phyloP scores from a whole-genome alignment of 2,329 filamentous ascomycete species.

The Penicillium sp. region DNA sequence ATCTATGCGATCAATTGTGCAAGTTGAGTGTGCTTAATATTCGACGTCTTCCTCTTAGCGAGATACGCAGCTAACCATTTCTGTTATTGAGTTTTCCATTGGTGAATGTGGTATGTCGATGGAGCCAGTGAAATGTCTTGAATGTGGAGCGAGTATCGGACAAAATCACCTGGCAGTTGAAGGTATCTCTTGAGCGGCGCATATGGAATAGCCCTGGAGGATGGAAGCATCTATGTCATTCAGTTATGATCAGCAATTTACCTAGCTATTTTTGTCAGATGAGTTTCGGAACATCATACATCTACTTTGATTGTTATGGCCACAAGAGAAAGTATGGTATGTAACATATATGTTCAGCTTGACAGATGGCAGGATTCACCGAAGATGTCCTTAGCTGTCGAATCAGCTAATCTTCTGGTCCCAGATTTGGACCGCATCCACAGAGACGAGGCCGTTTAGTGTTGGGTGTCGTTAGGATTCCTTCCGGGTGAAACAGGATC shows the following conservation, averaged over 20 bases:
- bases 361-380: not conserved
- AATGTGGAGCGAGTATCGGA: conserved; percentile 9
- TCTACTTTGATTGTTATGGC: not conserved
- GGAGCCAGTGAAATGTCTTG: conserved; percentile 28
- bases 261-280: not conserved
- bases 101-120: conserved; percentile 34
- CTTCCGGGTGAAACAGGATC: not conserved
- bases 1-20: conserved; percentile 7
- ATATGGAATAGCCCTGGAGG: conserved; percentile 3
- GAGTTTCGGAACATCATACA: not conserved
- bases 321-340: not conserved
- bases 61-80: not conserved
- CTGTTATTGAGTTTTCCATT: conserved; percentile 21
- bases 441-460: not conserved
- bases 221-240: not conserved
- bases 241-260: not conserved
- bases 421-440: not conserved
- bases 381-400: not conserved
- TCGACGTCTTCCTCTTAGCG: not conserved
- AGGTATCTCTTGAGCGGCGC: conserved; percentile 3
- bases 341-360: not conserved
- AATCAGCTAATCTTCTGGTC: not conserved
- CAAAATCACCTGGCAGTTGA: conserved; percentile 2
- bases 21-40: not conserved
- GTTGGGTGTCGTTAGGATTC: not conserved